Percentiles rank a stretch among this genome's conserved stretches.
Conservation (phyloP, 169 alveolate genomes). For the Perkinsus olseni region DNA sequence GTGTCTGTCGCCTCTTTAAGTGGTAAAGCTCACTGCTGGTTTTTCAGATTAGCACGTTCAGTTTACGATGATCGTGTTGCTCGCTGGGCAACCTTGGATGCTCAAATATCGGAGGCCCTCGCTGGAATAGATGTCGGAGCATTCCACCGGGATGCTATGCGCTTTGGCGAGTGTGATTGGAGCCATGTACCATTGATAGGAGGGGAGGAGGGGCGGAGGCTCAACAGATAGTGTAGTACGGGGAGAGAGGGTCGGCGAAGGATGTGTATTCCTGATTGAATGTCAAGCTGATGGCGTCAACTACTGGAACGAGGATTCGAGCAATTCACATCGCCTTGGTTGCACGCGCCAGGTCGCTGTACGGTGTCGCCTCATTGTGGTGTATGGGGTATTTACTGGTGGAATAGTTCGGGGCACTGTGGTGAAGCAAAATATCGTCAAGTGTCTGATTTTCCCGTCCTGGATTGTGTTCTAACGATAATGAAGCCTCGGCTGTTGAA, state of each 20-base stretch:
- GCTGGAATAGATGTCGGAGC: not conserved
- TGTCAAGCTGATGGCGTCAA: too few relatives aligned
- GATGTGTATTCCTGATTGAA: not conserved
- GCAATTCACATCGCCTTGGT: too few relatives aligned
- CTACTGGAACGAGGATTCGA: too few relatives aligned
- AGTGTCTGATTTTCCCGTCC: too few relatives aligned
- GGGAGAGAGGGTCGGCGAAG: not conserved
- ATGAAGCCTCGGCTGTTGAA: too few relatives aligned
- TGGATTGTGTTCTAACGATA: too few relatives aligned
- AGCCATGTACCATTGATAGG: not conserved
- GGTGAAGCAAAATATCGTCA: too few relatives aligned
- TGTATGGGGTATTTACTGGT: too few relatives aligned
- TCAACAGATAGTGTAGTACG: not conserved
- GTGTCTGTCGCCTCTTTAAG: too few relatives aligned
- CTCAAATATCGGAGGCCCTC: not conserved
- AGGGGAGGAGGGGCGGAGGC: not conserved
- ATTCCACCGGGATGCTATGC: not conserved
- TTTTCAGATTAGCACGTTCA: not conserved
- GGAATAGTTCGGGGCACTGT: too few relatives aligned
- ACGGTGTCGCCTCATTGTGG: too few relatives aligned
- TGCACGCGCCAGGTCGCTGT: too few relatives aligned
- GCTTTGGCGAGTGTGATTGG: not conserved
- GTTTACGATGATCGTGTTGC: not conserved
- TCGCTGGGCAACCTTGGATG: not conserved
- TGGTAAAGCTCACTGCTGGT: not conserved